Base-by-base conservation (phyloP, 1,284 basidiomycete genomes). In the Apiotrichum siamense region DNA sequence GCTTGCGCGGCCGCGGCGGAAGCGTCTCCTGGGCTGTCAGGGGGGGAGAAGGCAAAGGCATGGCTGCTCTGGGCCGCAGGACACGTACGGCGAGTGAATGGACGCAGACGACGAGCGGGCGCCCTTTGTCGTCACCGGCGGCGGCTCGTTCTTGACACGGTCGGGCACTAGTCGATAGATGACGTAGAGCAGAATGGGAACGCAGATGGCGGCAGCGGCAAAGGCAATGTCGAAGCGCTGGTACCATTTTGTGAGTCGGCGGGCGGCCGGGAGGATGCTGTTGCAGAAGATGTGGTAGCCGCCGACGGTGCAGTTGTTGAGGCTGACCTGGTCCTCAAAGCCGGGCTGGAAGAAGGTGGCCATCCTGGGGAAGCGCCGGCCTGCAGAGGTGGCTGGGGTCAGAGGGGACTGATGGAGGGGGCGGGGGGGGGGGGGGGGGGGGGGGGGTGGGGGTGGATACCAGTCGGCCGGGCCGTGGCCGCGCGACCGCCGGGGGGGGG, bases 291-390 rank as follows among this genome's bases (percentile, higher is more conserved):
- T 43, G 12, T 35, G 3, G 39, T 31, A 47, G 10, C 49, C 44
- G 17, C 29, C 32, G 25, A 41, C 32, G 11, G n/a, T 36, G 44
- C 49, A 50, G 32, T 40, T 35, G 0, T 25, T 31, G 18, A 44
- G 20, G 6, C 11, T 32, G 24, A 18, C 37, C n/a, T 20, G 29
- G 2, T 45, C 44, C 18, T 41, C 37, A 38, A 50, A 46, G 31
- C 49, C 49, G 15, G 50, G 50, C 39, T 41, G 50, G 39, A 46
- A 51, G 44, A 51, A 51, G 31, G 44, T 42, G 11, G 50, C 44
- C 50, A 51, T 51, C 17, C 10, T 33, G 31, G 18, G 20, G 10
- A 24, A n/a, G 12, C 4, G 32, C 13, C 13, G 13, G 32, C 32
- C 32, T 15, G n/a, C 13, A 11, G 32, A 33, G 32, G 13, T 33